Base-by-base conservation (phyloP, 78 protist species). In the Dictyostelium firmibasis region DNA sequence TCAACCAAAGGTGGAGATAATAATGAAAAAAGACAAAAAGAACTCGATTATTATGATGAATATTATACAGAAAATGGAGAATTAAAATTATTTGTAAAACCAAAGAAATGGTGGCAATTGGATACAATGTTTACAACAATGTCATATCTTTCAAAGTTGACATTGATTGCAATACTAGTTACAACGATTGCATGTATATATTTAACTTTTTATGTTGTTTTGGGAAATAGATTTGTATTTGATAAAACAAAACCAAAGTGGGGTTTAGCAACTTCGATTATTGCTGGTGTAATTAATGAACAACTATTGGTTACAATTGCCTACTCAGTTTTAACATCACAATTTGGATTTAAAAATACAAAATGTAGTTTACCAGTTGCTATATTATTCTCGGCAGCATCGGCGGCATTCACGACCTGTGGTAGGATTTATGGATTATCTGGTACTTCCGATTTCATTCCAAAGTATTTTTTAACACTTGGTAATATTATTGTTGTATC, bases 311-410 rank as follows among this genome's bases (percentile, higher is more conserved):
- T 57, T 6, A 72, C 57, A 5, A 50, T 85, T 29, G 81, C 70
- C 6, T 85, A 23, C 53, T 41, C 38, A 9, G 50, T 85, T 5
- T 10, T 67, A 7, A 50, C 81, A 72, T 67, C 82, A 31, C 91
- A 85, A 29, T 85, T 35, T 85, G 91, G 91, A 10, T 77, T 67
- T 33, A 85, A 85, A 47, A 27, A 11, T 1, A 85, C 91, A 11
- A 85, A 47, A 47, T 6, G 11, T 20, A 47, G 36, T 14, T n/a
- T 85, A 16, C 91, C 91, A 38, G 44, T 33, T 29, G 81, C 77
- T 1, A 25, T 72, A 4, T 11, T 23, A 2, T 67, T 85, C 25
- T 27, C 69, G 16, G 1, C 72, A 1, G 41, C 79, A 7, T 72
- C 74, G 0, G 41, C 31, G 4, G 60, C 13, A 14, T 85, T 47